Evolutionary conservation across 2,329 filamentous ascomycete genomes (phyloP), one percentile per base, ranked within the genome.

Genomic region (Pseudogymnoascus sp.): DNA sequence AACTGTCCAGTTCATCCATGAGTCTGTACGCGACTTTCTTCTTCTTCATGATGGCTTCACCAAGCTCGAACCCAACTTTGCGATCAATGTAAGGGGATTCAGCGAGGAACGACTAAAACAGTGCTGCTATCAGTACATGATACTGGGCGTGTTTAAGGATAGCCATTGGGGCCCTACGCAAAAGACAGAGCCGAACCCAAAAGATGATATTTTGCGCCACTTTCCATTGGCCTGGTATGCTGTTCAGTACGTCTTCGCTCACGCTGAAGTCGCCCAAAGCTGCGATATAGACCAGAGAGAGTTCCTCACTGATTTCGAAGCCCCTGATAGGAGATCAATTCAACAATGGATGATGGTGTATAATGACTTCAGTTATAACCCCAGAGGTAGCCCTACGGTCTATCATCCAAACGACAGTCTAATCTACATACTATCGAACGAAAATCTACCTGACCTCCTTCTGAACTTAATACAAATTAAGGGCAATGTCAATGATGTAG

Each of bases 221-320:
- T 77, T 73, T 60, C 76, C 78, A 1, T 80, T 83, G 35, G 67
- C 83, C 2, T 63, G 75, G 31, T 81, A 81, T 66, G 73, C 78
- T 5, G 68, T 71, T 8, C 65, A 68, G 5, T 69, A 77, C 35
- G 47, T 79, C 10, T 67, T 80, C 1, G 65, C 69, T 59, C 78
- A 81, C 61, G 74, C 78, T 4, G 66, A 80, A 53, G 25, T n/a
- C 37, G 76, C 77, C 62, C 66, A 70, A 60, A 63, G 63, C 5
- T 31, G 1, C 2, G n/a, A 4, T 18, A 31, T 53, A 3, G 4
- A 18, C 25, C 47, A 53, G 25, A 3, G 25, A 31, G 47, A 18
- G 47, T 53, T 53, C 31, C 14, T 53, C 8, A 12, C 8, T 3
- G 4, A 53, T 31, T 31, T 53, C 5, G 23, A 53, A 2, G 0